Conservation (phyloP, 805 yeast genomes). For the Candida ficus region DNA sequence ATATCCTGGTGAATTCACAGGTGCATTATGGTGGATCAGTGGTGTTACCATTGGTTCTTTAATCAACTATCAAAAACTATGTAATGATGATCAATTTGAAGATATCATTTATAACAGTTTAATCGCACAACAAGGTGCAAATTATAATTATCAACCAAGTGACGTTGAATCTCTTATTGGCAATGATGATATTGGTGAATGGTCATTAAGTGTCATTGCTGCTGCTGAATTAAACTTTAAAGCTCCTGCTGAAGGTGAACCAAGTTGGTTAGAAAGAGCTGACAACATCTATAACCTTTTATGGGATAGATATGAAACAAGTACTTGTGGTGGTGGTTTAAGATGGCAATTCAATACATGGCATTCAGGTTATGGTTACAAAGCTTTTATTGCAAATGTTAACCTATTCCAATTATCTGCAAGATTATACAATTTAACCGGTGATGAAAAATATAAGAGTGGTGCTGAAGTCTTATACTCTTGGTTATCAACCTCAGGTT, state of each 20-base stretch:
- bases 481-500: slow-evolving; percentile 49
- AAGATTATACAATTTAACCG: slow-evolving; percentile 54
- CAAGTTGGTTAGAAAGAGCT: slow-evolving; percentile 51
- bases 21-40: slow-evolving; percentile 88
- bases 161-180: slow-evolving; percentile 1
- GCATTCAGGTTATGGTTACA: slow-evolving; percentile 58
- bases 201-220: slow-evolving; percentile 60
- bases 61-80: slow-evolving; percentile 68
- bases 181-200: slow-evolving; percentile 61
- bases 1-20: slow-evolving; percentile 50
- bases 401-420: slow-evolving; percentile 60
- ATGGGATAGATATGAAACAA: slow-evolving; percentile 53
- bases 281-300: slow-evolving; percentile 56
- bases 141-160: slow-evolving; percentile 53
- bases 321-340: slow-evolving; percentile 55
- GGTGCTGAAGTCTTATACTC: slow-evolving; percentile 51
- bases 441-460: slow-evolving; percentile 44
- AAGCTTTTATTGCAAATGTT: slow-evolving; percentile 62
- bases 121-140: slow-evolving; percentile 35
- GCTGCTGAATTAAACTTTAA: slow-evolving; percentile 58
- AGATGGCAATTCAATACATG: slow-evolving; percentile 66
- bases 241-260: slow-evolving; percentile 38
- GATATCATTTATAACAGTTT: slow-evolving; percentile 50
- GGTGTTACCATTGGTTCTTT: slow-evolving; percentile 71
- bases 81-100: slow-evolving; percentile 63